A percentile compares a stretch with the other conserved stretches of the same genome.
Evolutionary conservation across 1,284 basidiomycete species (phyloP).

Genomic region (Irpex sp.): DNA sequence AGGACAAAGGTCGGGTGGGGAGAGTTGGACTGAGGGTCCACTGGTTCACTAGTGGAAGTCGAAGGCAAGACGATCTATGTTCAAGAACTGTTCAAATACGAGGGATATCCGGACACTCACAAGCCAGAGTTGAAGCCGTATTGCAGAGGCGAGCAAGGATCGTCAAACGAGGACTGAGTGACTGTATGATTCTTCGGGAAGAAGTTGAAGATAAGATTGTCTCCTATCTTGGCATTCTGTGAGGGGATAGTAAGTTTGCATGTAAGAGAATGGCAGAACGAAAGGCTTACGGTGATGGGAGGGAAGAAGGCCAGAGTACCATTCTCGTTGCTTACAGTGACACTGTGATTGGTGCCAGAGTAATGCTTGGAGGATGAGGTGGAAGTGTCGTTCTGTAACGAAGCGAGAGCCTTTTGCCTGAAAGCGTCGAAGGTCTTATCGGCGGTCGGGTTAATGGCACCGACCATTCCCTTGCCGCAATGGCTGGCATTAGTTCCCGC

Average conservation of each 20-base stretch:
- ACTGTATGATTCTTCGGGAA: conserved; percentile 36
- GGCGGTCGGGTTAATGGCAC: conserved; percentile 4
- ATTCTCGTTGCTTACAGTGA: conserved; percentile 4
- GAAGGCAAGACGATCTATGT: too few species aligned
- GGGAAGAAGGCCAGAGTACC: conserved; percentile 2
- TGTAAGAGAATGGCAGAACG: not conserved
- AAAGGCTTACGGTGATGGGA: not conserved
- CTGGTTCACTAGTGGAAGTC: too few species aligned
- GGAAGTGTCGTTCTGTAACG: not conserved
- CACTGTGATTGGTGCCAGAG: not conserved
- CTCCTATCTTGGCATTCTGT: conserved; percentile 30
- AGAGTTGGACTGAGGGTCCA: too few species aligned
- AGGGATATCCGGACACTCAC: conserved; percentile 24
- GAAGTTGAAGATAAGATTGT: conserved; percentile 56
- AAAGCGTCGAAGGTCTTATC: not conserved
- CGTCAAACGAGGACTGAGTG: conserved; percentile 47
- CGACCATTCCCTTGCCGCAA: conserved; percentile 12
- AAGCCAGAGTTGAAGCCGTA: conserved; percentile 56
- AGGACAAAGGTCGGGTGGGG: too few species aligned
- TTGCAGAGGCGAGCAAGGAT: conserved; percentile 46
- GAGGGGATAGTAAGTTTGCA: not conserved
- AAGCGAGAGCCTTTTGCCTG: conserved; percentile 6
- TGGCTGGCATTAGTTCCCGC: conserved; percentile 7
- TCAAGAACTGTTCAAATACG: too few species aligned
- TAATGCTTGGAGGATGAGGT: not conserved